A percentile compares a stretch with the other conserved stretches of the same genome.
These are phyloP conservation scores for Apiospora sp. DNA, from an alignment of 2,329 filamentous ascomycete species.

Conservation along the genomic window DNA sequence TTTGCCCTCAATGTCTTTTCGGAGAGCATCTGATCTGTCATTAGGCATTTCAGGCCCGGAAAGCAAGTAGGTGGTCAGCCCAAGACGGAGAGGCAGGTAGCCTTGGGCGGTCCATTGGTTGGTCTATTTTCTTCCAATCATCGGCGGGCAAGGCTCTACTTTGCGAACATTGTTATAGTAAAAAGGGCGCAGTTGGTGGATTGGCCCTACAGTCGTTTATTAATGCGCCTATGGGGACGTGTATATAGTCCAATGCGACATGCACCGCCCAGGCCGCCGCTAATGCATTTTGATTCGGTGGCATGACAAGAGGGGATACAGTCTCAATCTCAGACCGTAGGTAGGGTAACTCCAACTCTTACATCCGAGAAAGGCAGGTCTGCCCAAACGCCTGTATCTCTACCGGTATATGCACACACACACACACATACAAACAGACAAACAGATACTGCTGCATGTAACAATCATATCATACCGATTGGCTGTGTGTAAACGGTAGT, in stretches of 20 bases:
- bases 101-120: not conserved
- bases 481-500: not conserved
- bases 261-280: constrained; percentile 15
- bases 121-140: not conserved
- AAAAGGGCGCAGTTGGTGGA: not conserved
- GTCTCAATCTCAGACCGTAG: not conserved
- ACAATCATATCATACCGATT: not conserved
- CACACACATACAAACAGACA: not conserved
- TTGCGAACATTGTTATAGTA: not conserved
- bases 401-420: not conserved
- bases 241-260: constrained; percentile 15
- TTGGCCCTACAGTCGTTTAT: not conserved
- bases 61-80: constrained; percentile 6
- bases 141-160: not conserved
- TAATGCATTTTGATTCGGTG: constrained; percentile 17
- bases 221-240: constrained; percentile 18
- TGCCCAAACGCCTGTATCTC: constrained; percentile 8
- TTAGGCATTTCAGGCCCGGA: constrained; percentile 7
- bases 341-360: constrained; percentile 13
- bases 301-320: constrained; percentile 14
- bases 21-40: constrained; percentile 1
- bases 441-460: not conserved
- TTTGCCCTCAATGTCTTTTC: not conserved
- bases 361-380: constrained; percentile 15
- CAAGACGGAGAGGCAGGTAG: not conserved